Evolutionary conservation across 345 rosid species (phyloP).

Genomic region (Hibiscus syriacus): DNA sequence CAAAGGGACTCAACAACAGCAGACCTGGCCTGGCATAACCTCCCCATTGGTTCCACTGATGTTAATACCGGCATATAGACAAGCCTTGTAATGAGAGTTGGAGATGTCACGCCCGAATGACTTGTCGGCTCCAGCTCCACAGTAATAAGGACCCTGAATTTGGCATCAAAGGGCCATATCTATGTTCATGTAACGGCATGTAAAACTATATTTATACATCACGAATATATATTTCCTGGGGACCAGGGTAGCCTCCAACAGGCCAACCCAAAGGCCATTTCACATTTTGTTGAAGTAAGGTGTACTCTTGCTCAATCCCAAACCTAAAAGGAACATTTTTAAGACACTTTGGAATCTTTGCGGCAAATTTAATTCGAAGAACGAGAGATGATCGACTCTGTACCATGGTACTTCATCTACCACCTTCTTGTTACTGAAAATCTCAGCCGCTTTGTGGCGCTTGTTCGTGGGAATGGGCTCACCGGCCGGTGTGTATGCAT

Average conservation of each 20-base stretch:
- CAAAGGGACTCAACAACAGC: background rate
- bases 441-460: conserved; percentile 78
- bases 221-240: conserved; percentile 55
- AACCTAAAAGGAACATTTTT: conserved; percentile 35
- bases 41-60: conserved; percentile 95
- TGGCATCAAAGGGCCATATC: conserved; percentile 1
- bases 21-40: conserved; percentile 99
- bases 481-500: conserved; percentile 82
- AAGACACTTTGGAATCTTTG: background rate
- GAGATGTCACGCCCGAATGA: conserved; percentile 94
- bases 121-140: conserved; percentile 97
- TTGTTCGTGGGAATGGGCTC: conserved; percentile 98
- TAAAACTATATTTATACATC: background rate
- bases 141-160: conserved; percentile 91
- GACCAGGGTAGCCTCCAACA: conserved; percentile 94
- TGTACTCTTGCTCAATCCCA: conserved; percentile 99
- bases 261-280: conserved; percentile 99
- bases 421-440: conserved; percentile 68
- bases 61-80: conserved; percentile 91
- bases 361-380: background rate
- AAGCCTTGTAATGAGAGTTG: conserved; percentile 98
- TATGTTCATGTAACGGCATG: background rate
- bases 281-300: conserved; percentile 74
- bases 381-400: background rate
- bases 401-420: conserved; percentile 72